Conservation (phyloP, 176 grass and related monocot species). For the Juncus inflexus region DNA sequence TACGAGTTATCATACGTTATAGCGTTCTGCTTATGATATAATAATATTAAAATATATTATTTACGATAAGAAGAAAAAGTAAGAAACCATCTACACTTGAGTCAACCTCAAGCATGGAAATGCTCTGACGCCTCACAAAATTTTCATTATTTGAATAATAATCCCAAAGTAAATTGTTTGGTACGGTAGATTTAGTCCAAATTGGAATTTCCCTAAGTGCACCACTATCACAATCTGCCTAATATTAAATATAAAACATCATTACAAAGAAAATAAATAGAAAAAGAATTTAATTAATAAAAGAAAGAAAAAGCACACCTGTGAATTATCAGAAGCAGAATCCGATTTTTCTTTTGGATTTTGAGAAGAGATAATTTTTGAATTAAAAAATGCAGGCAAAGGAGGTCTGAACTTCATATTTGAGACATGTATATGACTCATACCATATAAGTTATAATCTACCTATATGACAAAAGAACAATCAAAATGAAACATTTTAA, state of each 20-base stretch:
- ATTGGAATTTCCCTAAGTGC: slow-evolving; percentile 38
- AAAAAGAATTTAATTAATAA: slow-evolving; percentile 4
- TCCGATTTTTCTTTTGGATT: slow-evolving; percentile 28
- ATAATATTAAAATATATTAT: no score
- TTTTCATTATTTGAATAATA: slow-evolving; percentile 33
- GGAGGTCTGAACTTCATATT: slow-evolving; percentile 77
- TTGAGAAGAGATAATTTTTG: slow-evolving; percentile 32
- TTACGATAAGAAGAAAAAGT: background rate
- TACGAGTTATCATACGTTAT: slow-evolving; percentile 14
- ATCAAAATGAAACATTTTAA: no score
- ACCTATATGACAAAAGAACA: slow-evolving; percentile 47
- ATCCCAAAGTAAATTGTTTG: slow-evolving; percentile 50
- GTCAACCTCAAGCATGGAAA: slow-evolving; percentile 84
- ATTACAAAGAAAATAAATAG: slow-evolving; percentile 3
- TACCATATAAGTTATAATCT: slow-evolving; percentile 97
- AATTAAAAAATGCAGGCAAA: slow-evolving; percentile 62
- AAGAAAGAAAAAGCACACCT: slow-evolving; percentile 1
- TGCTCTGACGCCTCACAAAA: slow-evolving; percentile 60
- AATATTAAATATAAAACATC: slow-evolving; percentile 25
- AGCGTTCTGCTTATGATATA: no score
- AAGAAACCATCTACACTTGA: slow-evolving; percentile 62
- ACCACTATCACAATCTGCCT: slow-evolving; percentile 58
- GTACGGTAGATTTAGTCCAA: slow-evolving; percentile 74
- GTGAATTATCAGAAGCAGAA: slow-evolving; percentile 22
- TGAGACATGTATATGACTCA: slow-evolving; percentile 90